Base-by-base conservation (phyloP, 352 stramenopile species). In the Globisporangium irregulare region DNA sequence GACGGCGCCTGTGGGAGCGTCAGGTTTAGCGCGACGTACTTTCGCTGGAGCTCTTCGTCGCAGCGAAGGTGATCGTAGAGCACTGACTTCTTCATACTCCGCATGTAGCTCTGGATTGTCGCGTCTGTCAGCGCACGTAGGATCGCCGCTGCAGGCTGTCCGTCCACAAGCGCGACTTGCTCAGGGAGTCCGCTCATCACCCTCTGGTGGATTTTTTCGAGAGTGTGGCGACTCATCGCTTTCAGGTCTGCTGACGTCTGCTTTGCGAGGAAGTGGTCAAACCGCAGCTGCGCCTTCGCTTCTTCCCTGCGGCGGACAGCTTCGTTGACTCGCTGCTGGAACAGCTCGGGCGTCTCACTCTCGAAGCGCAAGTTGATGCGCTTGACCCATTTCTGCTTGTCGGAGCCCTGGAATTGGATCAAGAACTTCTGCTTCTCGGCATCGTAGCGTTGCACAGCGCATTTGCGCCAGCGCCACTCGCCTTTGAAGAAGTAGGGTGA, bases 341-440 rank as follows among this genome's bases (percentile, higher is more conserved):
- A 98, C 22, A 72, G 61, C 25, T 80, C 71, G 2, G 78, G 62
- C 15, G 81, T 74, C 74, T 98, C 88, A 15, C 66, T 87, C 46
- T 95, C 88, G 68, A 98, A 98, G 46, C 91, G 86, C 36, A 98
- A 73, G 62, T 98, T 98, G 77, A 98, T 95, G 62, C 94, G 78
- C 18, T 82, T 78, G 41, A 98, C 92, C 58, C 74, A 81, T 64
- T 98, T 98, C 24, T 92, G 82, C 41, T 83, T 83, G 65, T 96
- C 91, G 0, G 86, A 90, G 0, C 91, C 86, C 53, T 92, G 73
- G 68, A 98, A 97, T 65, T 93, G 88, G 59, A 98, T 81, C 43
- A 88, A 63, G 67, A 87, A 98, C 71, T 96, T 90, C 10, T 80
- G 68, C 29, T 75, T 82, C 3, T 73, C 72, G 14, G n/a, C 53